A percentile compares a stretch with the other conserved stretches of the same genome.
These are phyloP conservation scores for Diaporthe nobilis DNA, from an alignment of 2,329 filamentous ascomycete species.

Conservation along the genomic window DNA sequence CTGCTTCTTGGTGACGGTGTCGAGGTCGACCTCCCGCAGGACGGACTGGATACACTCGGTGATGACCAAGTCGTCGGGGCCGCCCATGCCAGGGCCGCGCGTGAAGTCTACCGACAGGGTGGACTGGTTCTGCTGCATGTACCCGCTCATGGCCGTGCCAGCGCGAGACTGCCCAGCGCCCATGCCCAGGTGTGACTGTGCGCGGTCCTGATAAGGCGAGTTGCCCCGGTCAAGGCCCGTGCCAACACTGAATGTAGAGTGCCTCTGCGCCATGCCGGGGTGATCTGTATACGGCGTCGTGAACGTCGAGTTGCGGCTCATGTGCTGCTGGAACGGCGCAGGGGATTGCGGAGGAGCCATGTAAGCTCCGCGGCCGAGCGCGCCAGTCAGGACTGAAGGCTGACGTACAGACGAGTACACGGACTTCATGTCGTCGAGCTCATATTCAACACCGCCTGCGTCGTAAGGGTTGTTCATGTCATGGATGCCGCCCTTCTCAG, in stretches of 20 bases:
- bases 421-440: conserved; percentile 98
- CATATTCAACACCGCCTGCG: conserved; percentile 76
- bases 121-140: conserved; percentile 61
- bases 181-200: conserved; percentile 67
- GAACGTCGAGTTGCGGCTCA: conserved; percentile 60
- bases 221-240: conserved; percentile 62
- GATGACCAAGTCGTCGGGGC: conserved; percentile 85
- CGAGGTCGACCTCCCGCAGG: conserved; percentile 89
- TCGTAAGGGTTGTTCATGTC: conserved; percentile 82
- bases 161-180: conserved; percentile 54
- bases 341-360: conserved; percentile 85
- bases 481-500: conserved; percentile 74
- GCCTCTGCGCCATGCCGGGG: conserved; percentile 65
- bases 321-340: conserved; percentile 73
- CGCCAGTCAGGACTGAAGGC: conserved; percentile 89
- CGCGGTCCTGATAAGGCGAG: conserved; percentile 72
- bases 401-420: conserved; percentile 93
- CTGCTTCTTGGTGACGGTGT: conserved; percentile 99
- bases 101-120: conserved; percentile 73
- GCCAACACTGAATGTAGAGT: conserved; percentile 80
- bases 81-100: conserved; percentile 63
- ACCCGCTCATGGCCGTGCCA: conserved; percentile 62
- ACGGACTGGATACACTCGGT: conserved; percentile 87
- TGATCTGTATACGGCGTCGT: conserved; percentile 64
- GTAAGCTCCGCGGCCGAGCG: conserved; percentile 78